Conservation (phyloP, 495 filamentous ascomycete species). For the Tuber calosporum region DNA sequence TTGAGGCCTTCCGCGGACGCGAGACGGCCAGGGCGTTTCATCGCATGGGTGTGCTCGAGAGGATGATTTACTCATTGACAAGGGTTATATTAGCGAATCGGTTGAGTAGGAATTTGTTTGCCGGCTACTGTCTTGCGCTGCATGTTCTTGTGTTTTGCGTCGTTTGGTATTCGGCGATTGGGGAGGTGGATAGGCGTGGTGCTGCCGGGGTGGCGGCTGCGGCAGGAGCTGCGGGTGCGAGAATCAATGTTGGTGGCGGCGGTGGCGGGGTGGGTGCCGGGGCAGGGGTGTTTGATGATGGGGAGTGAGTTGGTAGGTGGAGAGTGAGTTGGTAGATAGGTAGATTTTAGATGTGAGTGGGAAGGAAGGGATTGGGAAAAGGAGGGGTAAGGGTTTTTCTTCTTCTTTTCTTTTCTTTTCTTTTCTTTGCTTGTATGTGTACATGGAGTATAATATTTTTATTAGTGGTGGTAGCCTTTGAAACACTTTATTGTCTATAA, state of each 20-base stretch:
- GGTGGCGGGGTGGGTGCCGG: slow-evolving; percentile 16
- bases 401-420: background rate
- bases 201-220: slow-evolving; percentile 43
- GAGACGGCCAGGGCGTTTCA: slow-evolving; percentile 90
- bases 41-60: slow-evolving; percentile 85
- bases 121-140: slow-evolving; percentile 81
- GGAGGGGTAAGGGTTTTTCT: background rate
- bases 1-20: slow-evolving; percentile 85
- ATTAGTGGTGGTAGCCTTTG: background rate
- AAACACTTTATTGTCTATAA: background rate
- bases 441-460: background rate
- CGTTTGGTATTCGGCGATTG: slow-evolving; percentile 72
- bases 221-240: slow-evolving; percentile 10
- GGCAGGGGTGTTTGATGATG: slow-evolving; percentile 31
- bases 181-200: slow-evolving; percentile 24
- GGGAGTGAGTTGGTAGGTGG: slow-evolving; percentile 15
- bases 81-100: slow-evolving; percentile 83
- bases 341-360: background rate
- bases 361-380: background rate
- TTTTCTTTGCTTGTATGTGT: background rate
- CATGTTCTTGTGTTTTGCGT: slow-evolving; percentile 79
- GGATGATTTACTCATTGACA: slow-evolving; percentile 83
- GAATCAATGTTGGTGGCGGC: background rate
- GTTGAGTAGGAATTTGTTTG: slow-evolving; percentile 88
- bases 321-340: slow-evolving; percentile 8